Evolutionary conservation across 108 stramenopile genomes (phyloP), one percentile per base, ranked within the genome.

Genomic region (Fistulifera pelliculosa): DNA sequence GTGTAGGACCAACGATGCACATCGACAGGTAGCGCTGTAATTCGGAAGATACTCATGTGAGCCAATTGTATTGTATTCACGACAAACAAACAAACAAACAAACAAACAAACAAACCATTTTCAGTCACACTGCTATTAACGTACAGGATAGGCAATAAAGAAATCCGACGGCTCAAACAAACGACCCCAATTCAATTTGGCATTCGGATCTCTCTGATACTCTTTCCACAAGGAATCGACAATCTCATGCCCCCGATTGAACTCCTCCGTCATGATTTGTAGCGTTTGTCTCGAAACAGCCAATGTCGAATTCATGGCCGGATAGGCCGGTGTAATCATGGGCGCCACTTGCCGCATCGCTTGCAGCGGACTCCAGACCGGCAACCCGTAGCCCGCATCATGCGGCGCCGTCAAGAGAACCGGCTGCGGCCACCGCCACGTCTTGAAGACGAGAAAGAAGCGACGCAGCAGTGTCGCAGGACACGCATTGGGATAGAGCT

Each of bases 251-350:
- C 82, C 94, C 22, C 90, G 58, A 41, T 74, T 69, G 58, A 96
- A 94, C 60, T 95, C 91, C 63, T 85, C 86, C 16, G 77, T 80
- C 55, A 94, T 62, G 49, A 94, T 81, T 43, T 85, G 85, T 31
- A 87, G 54, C 3, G 92, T 91, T 70, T 88, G 85, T n/a, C 80
- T 51, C 22, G 77, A 74, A 13, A 98, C 91, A 44, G 76, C 75
- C 60, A 94, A 60, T n/a, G 95, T 85, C 38, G 93, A 94, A 71
- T 97, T 97, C 95, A 96, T 96, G 53, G 95, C 90, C 2, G 98
- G 98, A 75, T 97, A 99, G 7, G 96, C 96, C 1, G 98, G 98
- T 26, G 98, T 99, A 61, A 99, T 89, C 63, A 99, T 96, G 16
- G 98, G 98, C 35, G 92, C 87, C 27, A 85, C 74, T 64, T 96